Conservation (phyloP, 805 yeast genomes). For the Jamesozyma gamospora region DNA sequence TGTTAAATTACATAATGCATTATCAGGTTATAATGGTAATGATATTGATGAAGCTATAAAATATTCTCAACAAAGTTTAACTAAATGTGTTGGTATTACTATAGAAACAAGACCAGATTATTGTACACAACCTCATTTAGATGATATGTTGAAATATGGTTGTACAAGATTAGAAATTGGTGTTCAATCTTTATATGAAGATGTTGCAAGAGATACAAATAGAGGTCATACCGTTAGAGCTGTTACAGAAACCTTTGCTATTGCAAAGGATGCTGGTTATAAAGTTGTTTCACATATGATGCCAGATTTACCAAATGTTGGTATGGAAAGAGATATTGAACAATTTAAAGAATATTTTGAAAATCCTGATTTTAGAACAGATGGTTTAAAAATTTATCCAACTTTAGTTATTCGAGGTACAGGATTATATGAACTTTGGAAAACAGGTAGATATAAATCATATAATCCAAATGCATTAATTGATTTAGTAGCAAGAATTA, state of each 20-base stretch:
- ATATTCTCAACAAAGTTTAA: conserved; percentile 86
- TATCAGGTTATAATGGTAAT: conserved; percentile 82
- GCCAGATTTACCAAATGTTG: conserved; percentile 98
- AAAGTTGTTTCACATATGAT: conserved; percentile 98
- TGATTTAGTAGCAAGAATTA: conserved; percentile 88
- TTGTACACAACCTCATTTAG: conserved; percentile 89
- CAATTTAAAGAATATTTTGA: conserved; percentile 95
- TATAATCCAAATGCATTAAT: conserved; percentile 90
- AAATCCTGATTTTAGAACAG: conserved; percentile 93
- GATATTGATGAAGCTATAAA: conserved; percentile 83
- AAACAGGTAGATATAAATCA: conserved; percentile 86
- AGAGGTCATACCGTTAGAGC: conserved; percentile 96
- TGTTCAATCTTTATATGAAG: conserved; percentile 94
- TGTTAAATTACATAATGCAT: conserved; percentile 83
- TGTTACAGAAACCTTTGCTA: conserved; percentile 89
- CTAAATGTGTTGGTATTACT: conserved; percentile 97
- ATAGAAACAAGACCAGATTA: conserved; percentile 98
- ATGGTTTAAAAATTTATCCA: conserved; percentile 91
- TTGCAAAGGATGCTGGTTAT: conserved; percentile 97
- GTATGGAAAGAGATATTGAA: conserved; percentile 94
- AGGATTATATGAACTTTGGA: conserved; percentile 95
- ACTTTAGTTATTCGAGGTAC: conserved; percentile 96
- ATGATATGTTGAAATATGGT: conserved; percentile 93
- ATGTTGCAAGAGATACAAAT: conserved; percentile 96
- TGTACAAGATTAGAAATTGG: conserved; percentile 96